A percentile compares a stretch with the other conserved stretches of the same genome.
phyloP scores from a whole-genome alignment of 768 basidiomycete species.

The Basidioascus undulatus region DNA sequence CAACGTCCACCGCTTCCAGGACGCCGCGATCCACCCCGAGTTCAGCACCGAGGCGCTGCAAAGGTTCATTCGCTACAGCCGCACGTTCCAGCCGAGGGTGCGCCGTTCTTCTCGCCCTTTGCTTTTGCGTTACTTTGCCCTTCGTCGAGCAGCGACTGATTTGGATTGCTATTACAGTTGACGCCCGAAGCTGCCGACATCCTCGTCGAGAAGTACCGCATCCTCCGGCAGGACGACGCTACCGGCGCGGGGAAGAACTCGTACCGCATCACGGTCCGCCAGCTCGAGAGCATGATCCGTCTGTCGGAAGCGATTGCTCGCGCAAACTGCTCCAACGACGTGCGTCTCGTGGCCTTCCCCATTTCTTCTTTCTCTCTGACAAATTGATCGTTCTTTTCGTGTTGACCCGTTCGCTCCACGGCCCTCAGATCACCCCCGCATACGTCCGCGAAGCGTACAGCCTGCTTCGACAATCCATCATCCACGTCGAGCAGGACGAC shows the following conservation, averaged over 20 bases:
- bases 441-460: slow-evolving; percentile 91
- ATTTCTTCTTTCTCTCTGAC: background rate
- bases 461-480: slow-evolving; percentile 85
- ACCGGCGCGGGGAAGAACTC: slow-evolving; percentile 71
- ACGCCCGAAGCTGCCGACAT: slow-evolving; percentile 79
- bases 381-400: too few species aligned
- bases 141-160: too few species aligned
- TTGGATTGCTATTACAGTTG: slow-evolving; percentile 32
- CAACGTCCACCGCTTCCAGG: slow-evolving; percentile 84
- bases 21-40: slow-evolving; percentile 83
- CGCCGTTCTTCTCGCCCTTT: slow-evolving; percentile 8
- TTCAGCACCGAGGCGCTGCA: slow-evolving; percentile 93
- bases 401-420: background rate
- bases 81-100: slow-evolving; percentile 95
- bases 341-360: slow-evolving; percentile 16
- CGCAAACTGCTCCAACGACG: slow-evolving; percentile 86
- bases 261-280: slow-evolving; percentile 91
- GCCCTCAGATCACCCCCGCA: slow-evolving; percentile 53
- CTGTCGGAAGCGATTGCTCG: slow-evolving; percentile 90
- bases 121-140: slow-evolving; percentile 1
- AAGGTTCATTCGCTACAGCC: slow-evolving; percentile 83
- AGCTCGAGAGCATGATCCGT: slow-evolving; percentile 95
- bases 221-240: slow-evolving; percentile 74
- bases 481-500: slow-evolving; percentile 97
- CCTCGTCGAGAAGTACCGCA: slow-evolving; percentile 83